A percentile compares a stretch with the other conserved stretches of the same genome.
These are phyloP conservation scores for Neonectria neomacrospora DNA, from an alignment of 2,329 filamentous ascomycete species.

Conservation along the genomic window DNA sequence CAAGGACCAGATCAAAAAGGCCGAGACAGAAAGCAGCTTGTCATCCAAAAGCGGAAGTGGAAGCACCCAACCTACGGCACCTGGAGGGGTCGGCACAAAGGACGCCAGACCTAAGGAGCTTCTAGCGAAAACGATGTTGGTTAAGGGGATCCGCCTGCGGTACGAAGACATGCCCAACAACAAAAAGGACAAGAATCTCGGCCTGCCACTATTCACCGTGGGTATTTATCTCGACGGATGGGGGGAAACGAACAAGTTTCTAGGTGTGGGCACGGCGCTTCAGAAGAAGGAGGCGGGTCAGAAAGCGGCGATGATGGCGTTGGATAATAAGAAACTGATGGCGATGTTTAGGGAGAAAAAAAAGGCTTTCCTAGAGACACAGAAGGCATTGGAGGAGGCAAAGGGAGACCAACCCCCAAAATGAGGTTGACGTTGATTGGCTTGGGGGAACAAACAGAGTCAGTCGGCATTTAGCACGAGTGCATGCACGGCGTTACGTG, in stretches of 20 bases:
- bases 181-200: slow-evolving; percentile 64
- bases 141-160: slow-evolving; percentile 66
- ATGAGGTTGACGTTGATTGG: background rate
- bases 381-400: slow-evolving; percentile 31
- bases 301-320: slow-evolving; percentile 71
- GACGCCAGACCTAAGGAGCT: slow-evolving; percentile 45
- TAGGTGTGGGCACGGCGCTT: slow-evolving; percentile 72
- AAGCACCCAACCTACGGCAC: background rate
- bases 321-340: slow-evolving; percentile 74
- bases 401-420: slow-evolving; percentile 1
- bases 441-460: background rate
- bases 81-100: background rate
- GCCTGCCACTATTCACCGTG: slow-evolving; percentile 69
- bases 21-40: slow-evolving; percentile 45
- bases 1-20: slow-evolving; percentile 60
- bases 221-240: slow-evolving; percentile 75
- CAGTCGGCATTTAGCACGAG: background rate
- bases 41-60: background rate
- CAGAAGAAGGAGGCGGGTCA: slow-evolving; percentile 77
- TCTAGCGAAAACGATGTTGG: slow-evolving; percentile 57
- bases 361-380: slow-evolving; percentile 53
- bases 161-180: slow-evolving; percentile 67
- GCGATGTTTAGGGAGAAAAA: slow-evolving; percentile 62
- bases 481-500: background rate
- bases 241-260: slow-evolving; percentile 70